Percentiles rank a stretch among this genome's conserved stretches.
phyloP scores from a whole-genome alignment of 805 yeast species.

The Wickerhamomyces xylosicus region DNA sequence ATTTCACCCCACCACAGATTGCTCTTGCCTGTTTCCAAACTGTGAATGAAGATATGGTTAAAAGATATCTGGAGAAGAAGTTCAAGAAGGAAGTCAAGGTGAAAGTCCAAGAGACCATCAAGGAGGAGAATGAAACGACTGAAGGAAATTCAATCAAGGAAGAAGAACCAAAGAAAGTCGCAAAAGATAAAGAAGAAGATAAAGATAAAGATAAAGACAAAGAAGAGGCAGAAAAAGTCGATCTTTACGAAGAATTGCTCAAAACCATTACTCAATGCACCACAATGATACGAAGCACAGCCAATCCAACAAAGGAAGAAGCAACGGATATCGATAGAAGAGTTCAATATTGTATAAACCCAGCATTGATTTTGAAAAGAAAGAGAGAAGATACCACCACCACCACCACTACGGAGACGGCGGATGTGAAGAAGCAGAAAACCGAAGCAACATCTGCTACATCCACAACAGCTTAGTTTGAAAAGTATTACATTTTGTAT shows the following conservation, averaged over 20 bases:
- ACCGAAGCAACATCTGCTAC: conserved; percentile 8
- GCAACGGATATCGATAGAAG: conserved; percentile 55
- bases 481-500: no score
- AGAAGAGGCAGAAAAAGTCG: conserved; percentile 3
- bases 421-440: conserved; percentile 17
- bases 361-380: conserved; percentile 40
- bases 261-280: conserved; percentile 39
- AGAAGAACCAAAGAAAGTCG: conserved; percentile 3
- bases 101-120: conserved; percentile 7
- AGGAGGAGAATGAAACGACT: conserved; percentile 3
- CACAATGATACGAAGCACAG: conserved; percentile 28
- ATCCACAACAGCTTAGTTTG: not conserved
- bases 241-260: conserved; percentile 31
- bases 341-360: conserved; percentile 53
- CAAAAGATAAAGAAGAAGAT: conserved; percentile 9
- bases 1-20: conserved; percentile 90
- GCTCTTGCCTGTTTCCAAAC: conserved; percentile 78
- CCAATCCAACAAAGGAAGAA: conserved; percentile 45
- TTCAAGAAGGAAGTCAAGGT: conserved; percentile 22
- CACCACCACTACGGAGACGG: conserved; percentile 1
- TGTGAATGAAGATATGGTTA: conserved; percentile 52
- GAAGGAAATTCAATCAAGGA: no score
- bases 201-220: conserved; percentile 8
- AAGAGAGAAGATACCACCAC: conserved; percentile 21
- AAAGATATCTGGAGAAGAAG: conserved; percentile 57